A percentile compares a stretch with the other conserved stretches of the same genome.
phyloP scores from a whole-genome alignment of 345 rosid genomes.

The Rubroshorea leprosula region DNA sequence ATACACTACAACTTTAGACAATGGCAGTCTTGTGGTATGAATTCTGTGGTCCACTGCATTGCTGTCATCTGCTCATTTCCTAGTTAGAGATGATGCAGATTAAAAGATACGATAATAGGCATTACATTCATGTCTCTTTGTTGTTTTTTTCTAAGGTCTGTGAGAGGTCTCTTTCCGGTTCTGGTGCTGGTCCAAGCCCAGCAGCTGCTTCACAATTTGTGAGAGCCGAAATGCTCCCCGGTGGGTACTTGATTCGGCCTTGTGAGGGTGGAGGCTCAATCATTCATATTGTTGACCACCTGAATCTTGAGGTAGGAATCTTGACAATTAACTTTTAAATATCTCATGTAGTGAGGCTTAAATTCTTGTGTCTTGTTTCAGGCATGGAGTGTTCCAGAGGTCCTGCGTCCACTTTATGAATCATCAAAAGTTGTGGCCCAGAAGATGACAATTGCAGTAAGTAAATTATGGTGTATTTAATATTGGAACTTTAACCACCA shows the following conservation, averaged over 20 bases:
- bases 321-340: not conserved
- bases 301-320: slow-evolving; percentile 74
- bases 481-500: not conserved
- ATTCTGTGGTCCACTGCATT: not conserved
- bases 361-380: slow-evolving; percentile 19
- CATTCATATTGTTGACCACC: slow-evolving; percentile 94
- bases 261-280: slow-evolving; percentile 99
- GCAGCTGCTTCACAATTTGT: slow-evolving; percentile 83
- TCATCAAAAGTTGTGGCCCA: slow-evolving; percentile 93
- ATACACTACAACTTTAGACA: slow-evolving; percentile 85
- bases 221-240: slow-evolving; percentile 94
- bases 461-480: slow-evolving; percentile 17
- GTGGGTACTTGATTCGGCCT: slow-evolving; percentile 92
- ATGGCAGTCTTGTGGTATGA: slow-evolving; percentile 98
- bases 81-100: not conserved
- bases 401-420: slow-evolving; percentile 88
- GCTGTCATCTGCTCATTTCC: not conserved
- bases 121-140: not conserved
- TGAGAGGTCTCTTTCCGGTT: slow-evolving; percentile 96
- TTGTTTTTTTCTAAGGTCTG: slow-evolving; percentile 50
- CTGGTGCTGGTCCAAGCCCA: slow-evolving; percentile 85
- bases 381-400: slow-evolving; percentile 99
- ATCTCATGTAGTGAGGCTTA: not conserved
- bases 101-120: not conserved
- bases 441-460: slow-evolving; percentile 85